phyloP scores from a whole-genome alignment of 805 yeast genomes.

The Osmozyma mogii region DNA sequence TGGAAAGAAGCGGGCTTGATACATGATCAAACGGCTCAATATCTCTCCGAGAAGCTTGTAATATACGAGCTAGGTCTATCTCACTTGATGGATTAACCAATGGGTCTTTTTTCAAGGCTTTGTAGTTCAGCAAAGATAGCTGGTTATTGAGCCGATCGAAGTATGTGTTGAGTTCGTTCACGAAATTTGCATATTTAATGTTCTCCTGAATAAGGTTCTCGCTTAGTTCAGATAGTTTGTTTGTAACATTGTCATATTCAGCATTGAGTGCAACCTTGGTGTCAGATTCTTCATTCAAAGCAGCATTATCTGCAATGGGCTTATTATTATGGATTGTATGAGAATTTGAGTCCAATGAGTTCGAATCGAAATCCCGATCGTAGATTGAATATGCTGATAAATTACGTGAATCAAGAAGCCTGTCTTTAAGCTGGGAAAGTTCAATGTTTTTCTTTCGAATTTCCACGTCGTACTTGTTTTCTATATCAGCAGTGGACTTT shows the following conservation, averaged over 20 bases:
- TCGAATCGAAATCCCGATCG: conserved; percentile 16
- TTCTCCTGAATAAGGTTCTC: conserved; percentile 31
- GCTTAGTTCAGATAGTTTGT: conserved; percentile 26
- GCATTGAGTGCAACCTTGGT: conserved; percentile 6
- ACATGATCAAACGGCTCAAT: conserved; percentile 29
- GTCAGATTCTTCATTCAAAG: conserved; percentile 1
- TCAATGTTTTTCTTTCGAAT: conserved; percentile 25
- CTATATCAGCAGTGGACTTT: conserved; percentile 21
- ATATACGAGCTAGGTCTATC: conserved; percentile 18
- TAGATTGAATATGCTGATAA: conserved; percentile 20
- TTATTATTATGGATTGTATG: conserved; percentile 23
- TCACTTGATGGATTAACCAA: conserved; percentile 26
- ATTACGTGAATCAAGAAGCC: conserved; percentile 25
- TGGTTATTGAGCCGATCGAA: conserved; percentile 19
- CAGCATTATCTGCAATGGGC: conserved; percentile 21
- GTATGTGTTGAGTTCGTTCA: conserved; percentile 22
- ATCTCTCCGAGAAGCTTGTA: conserved; percentile 17
- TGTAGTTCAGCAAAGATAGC: conserved; percentile 13
- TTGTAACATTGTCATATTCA: conserved; percentile 26
- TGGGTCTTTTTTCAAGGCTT: conserved; percentile 2
- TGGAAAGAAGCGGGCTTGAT: conserved; percentile 27
- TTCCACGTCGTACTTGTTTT: conserved; percentile 28
- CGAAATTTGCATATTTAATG: conserved; percentile 25
- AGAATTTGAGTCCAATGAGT: conserved; percentile 11
- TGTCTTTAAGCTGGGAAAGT: conserved; percentile 26